Evolutionary conservation across 2,329 filamentous ascomycete genomes (phyloP), one percentile per base, ranked within the genome.

Genomic region (Trichoderma semiorbis): DNA sequence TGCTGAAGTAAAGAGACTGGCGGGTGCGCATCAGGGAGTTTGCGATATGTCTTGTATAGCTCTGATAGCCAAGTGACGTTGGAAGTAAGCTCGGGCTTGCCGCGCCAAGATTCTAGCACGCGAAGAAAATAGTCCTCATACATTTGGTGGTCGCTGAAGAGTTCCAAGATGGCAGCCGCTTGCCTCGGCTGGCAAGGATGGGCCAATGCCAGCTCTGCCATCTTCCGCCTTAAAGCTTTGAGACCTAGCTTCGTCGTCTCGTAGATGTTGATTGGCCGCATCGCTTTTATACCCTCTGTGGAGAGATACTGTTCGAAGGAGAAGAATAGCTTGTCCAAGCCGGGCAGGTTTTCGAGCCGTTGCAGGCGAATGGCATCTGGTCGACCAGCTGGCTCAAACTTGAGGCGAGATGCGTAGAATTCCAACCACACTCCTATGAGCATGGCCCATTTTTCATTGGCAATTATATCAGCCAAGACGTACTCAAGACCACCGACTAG

Each of bases 21-120:
- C 2, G 85, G 82, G 34, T 75, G 76, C 30, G 79, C 81, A 10
- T 76, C 77, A 1, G 83, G 80, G 14, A 87, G 75, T 16, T 79
- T 71, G 36, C 86, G 83, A 73, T 86, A 88, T 28, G 81, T 77
- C 16, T 78, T 76, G 75, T 89, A 89, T 11, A 87, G 80, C 3
- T 82, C 77, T 0, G 78, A 75, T 1, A 85, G 79, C 32, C 83
- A 76, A 30, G 78, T 75, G 14, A 79, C 73, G 63, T 64, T 81
- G 75, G 53, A 76, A 39, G 73, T 78, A 10, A 75, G 70, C 50
- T 81, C 78, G n/a, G 74, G 32, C 6, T 78, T 78, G 58, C 70
- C 75, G 72, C 74, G 78, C 74, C 72, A 79, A 32, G 74, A 79
- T 73, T 63, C 74, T 39, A 82, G 72, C 74, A 82, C 79, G 11